These are phyloP conservation scores for Epichloe coenophiala DNA, from an alignment of 2,329 filamentous ascomycete genomes.

Conservation along the genomic window DNA sequence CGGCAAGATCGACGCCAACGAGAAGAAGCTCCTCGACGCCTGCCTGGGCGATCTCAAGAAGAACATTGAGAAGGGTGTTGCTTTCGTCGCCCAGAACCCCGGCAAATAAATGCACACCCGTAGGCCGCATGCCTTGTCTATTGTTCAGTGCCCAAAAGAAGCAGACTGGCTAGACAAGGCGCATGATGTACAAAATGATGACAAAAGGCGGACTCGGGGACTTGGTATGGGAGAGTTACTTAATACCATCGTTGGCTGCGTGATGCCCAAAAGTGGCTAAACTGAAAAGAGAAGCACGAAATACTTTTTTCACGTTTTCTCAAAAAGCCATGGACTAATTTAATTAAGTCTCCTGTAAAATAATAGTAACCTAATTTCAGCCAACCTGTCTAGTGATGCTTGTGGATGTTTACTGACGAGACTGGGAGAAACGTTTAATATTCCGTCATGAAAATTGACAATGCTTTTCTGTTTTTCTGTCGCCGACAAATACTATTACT, in stretches of 20 bases:
- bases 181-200: slow-evolving; percentile 3
- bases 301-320: slow-evolving; percentile 2
- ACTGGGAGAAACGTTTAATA: no score
- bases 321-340: slow-evolving; percentile 3
- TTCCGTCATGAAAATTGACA: no score
- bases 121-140: neutral
- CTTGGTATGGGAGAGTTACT: neutral
- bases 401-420: no score
- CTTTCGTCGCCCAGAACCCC: slow-evolving; percentile 46
- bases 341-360: slow-evolving; percentile 5
- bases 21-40: slow-evolving; percentile 82
- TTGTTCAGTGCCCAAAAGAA: neutral
- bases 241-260: neutral
- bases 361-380: slow-evolving; percentile 1
- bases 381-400: neutral
- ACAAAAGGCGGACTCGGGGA: neutral
- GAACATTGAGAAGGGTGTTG: slow-evolving; percentile 87
- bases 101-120: slow-evolving; percentile 33
- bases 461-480: no score
- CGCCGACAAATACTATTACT: no score
- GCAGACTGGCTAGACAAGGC: neutral
- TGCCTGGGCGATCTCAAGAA: slow-evolving; percentile 74
- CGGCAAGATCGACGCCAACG: slow-evolving; percentile 69
- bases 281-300: neutral
- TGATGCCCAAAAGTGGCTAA: neutral